Base-by-base conservation (phyloP, 2,329 filamentous ascomycete species). In the Xylariaceae sp. region DNA sequence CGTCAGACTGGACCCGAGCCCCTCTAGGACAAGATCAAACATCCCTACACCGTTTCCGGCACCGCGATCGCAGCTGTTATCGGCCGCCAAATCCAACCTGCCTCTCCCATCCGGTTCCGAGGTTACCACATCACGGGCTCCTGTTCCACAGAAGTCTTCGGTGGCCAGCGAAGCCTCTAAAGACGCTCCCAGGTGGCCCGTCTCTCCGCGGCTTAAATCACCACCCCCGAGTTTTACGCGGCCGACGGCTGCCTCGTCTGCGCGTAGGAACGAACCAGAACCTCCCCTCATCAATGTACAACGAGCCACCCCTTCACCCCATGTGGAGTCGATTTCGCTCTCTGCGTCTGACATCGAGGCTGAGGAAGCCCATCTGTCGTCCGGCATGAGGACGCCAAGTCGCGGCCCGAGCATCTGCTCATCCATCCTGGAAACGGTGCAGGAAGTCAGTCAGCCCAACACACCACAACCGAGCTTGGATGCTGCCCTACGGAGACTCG, bases 341-440 rank as follows among this genome's bases (percentile, higher is more conserved):
- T 58, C 50, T 56, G 64, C 60, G 38, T 66, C 68, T 9, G 74
- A 78, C 45, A 71, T 63, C 50, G 75, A 79, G 46, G 62, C 61
- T 39, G 76, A 78, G 49, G 76, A 78, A 27, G 48, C 58, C 9
- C 61, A 67, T 27, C 51, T 64, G n/a, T 62, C 64, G 31, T 65
- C 74, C 14, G 78, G 77, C 34, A 67, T 76, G 65, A 68, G 73
- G 57, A 78, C 79, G 13, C 77, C 79, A 15, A 73, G 70, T 23
- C 73, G 81, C 49, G 76, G 73, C 43, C 69, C 73, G 36, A 78
- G 71, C 56, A 74, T 71, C 41, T 74, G 72, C 36, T 74, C 68
- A 24, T 73, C 81, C 34, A 78, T 77, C 33, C 67, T 96, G 41
- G 90, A 94, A 64, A 96, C 92, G 0, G 90, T 97, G 12, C 85